These are phyloP conservation scores for Limtongozyma cylindracea DNA, from an alignment of 805 yeast genomes.

Conservation along the genomic window DNA sequence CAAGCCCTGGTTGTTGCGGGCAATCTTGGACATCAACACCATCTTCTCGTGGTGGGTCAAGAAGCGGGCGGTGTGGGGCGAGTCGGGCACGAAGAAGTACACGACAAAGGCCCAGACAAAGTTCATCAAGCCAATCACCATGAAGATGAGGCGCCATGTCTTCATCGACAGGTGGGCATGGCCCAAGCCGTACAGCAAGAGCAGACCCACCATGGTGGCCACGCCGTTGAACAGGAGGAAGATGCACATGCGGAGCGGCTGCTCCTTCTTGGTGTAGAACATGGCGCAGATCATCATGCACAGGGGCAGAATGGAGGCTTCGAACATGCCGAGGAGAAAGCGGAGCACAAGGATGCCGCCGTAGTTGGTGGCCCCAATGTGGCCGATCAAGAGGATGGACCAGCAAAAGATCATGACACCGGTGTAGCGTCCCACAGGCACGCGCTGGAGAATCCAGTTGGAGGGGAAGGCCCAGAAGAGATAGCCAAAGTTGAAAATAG, in stretches of 20 bases:
- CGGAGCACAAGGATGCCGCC: conserved; percentile 9
- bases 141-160: conserved; percentile 6
- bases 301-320: conserved; percentile 10
- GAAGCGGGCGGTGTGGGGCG: background rate
- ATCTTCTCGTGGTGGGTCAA: background rate
- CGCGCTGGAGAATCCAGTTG: too few relatives aligned
- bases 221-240: conserved; percentile 8
- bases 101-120: background rate
- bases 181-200: conserved; percentile 7
- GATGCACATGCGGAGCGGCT: conserved; percentile 7
- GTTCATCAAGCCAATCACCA: conserved; percentile 1
- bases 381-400: conserved; percentile 5
- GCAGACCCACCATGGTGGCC: conserved; percentile 3
- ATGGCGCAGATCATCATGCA: conserved; percentile 10
- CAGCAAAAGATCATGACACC: conserved; percentile 2
- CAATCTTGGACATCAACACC: conserved; percentile 2
- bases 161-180: conserved; percentile 5
- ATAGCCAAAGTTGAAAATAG: conserved; percentile 7
- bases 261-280: conserved; percentile 10
- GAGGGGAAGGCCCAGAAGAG: conserved; percentile 5
- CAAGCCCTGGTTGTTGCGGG: conserved; percentile 6
- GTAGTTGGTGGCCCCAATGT: conserved; percentile 9
- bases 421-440: conserved; percentile 1
- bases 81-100: conserved; percentile 2
- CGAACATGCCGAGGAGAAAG: conserved; percentile 10